Evolutionary conservation across 2,329 filamentous ascomycete genomes (phyloP), one percentile per base, ranked within the genome.

Genomic region (Fusarium neocosmosporiellum): DNA sequence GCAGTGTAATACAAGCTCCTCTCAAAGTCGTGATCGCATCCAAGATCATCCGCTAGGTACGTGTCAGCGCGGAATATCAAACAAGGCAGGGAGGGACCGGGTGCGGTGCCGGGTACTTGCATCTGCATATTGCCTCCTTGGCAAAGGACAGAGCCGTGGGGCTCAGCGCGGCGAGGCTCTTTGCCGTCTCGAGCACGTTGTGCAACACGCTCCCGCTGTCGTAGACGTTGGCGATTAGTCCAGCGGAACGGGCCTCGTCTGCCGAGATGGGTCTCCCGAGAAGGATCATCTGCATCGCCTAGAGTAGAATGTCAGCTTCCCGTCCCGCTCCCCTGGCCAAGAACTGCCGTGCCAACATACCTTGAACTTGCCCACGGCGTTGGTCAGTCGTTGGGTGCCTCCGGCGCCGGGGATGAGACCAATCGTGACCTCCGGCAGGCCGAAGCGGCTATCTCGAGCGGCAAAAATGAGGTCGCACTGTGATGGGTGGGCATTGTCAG

Each of bases 401-500:
- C 83, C 83, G 5, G 81, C 82, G 13, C 83, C 83, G 9, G 83
- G 83, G 50, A 84, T 82, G 13, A 83, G 75, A n/a, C 83, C 83
- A 63, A 83, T 80, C 31, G 77, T 80, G 37, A 83, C 81, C 67
- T 84, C 83, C 18, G 83, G 82, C 31, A 84, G 76, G 2, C 82
- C 81, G 64, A 84, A 83, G n/a, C 79, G 80, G 63, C 81, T 79
- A 57, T 70, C 73, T 16, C 77, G 73, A 33, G 82, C 80, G 16
- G 81, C 80, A 55, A 82, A 80, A 60, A 84, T 82, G 41, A 84
- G 74, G 67, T 84, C 83, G 61, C 82, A 84, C 81, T 83, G 36
- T 33, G 10, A 37, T 31, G 46, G 2, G 20, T 18, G 10, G 22
- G 18, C 31, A 46, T 41, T 22, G 33, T 55, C 20, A 55, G 53